Evolutionary conservation across 2,329 filamentous ascomycete genomes (phyloP).

Genomic region (Pezicula radicicola): DNA sequence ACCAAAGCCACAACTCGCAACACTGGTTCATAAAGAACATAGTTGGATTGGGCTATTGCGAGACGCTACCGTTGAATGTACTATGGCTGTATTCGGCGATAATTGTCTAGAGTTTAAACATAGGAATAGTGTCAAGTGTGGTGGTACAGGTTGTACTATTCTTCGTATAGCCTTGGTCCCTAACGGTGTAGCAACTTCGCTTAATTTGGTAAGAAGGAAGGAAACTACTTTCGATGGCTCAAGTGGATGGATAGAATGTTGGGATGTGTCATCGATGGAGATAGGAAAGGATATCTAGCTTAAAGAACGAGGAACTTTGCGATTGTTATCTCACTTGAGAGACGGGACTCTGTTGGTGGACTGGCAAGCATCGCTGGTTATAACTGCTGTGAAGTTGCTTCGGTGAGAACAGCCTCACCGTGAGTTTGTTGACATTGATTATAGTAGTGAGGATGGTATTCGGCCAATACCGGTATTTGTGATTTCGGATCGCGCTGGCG

Average conservation of each 20-base stretch:
- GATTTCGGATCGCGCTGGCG: not conserved
- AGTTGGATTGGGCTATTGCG: slow-evolving; percentile 7
- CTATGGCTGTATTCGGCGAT: slow-evolving; percentile 6
- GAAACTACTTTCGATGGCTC: not conserved
- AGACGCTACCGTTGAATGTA: slow-evolving; percentile 6
- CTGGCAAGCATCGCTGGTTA: not conserved
- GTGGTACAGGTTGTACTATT: slow-evolving; percentile 1
- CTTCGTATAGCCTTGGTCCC: not conserved
- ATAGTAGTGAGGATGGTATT: not conserved
- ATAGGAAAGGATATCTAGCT: not conserved
- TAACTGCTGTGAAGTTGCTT: not conserved
- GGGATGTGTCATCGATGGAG: not conserved
- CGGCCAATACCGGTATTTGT: not conserved
- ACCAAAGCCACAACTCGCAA: slow-evolving; percentile 8
- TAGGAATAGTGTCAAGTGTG: not conserved
- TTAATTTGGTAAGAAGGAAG: not conserved
- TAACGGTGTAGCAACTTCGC: not conserved
- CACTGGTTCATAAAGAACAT: slow-evolving; percentile 4
- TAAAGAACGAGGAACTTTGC: not conserved
- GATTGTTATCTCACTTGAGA: not conserved
- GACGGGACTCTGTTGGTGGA: not conserved
- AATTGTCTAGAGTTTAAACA: slow-evolving; percentile 5
- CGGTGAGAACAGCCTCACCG: not conserved
- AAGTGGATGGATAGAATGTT: not conserved
- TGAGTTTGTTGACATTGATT: not conserved